Evolutionary conservation across 495 filamentous ascomycete genomes (phyloP).

Genomic region (Penicillium roqueforti): DNA sequence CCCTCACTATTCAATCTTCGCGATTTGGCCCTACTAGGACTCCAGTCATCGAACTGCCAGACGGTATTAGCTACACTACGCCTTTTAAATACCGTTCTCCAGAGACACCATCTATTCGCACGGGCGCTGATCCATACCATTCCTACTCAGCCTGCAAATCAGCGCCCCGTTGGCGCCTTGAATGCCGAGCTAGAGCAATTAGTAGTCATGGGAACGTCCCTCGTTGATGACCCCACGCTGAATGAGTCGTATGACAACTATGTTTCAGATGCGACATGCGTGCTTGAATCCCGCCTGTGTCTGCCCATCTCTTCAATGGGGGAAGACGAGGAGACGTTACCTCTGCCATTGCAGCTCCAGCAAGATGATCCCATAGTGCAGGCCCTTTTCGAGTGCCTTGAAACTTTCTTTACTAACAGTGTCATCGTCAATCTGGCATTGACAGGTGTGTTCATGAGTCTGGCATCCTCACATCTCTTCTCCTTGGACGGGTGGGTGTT

Average conservation of each 20-base stretch:
- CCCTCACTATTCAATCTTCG: constrained; percentile 89
- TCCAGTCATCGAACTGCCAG: constrained; percentile 80
- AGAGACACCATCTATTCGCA: constrained; percentile 82
- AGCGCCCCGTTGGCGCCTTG: constrained; percentile 73
- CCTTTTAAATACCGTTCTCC: constrained; percentile 76
- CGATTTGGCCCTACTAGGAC: constrained; percentile 80
- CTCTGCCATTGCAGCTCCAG: constrained; percentile 44
- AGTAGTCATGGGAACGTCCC: constrained; percentile 63
- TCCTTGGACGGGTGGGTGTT: constrained; percentile 87
- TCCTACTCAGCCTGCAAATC: constrained; percentile 55
- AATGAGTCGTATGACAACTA: constrained; percentile 79
- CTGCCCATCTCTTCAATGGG: constrained; percentile 28
- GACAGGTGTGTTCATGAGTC: constrained; percentile 75
- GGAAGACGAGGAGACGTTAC: constrained; percentile 22
- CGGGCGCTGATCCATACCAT: constrained; percentile 67
- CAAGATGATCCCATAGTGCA: constrained; percentile 74
- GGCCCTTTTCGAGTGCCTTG: constrained; percentile 63
- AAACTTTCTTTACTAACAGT: constrained; percentile 81
- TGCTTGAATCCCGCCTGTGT: constrained; percentile 70
- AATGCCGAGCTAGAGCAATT: constrained; percentile 74
- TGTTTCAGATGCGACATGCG: constrained; percentile 68
- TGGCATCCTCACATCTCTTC: constrained; percentile 78
- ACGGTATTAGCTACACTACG: constrained; percentile 85
- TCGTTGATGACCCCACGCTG: constrained; percentile 66
- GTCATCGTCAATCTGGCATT: constrained; percentile 84